Evolutionary conservation across 768 basidiomycete species (phyloP).

Genomic region (Austroboletus eburneus): DNA sequence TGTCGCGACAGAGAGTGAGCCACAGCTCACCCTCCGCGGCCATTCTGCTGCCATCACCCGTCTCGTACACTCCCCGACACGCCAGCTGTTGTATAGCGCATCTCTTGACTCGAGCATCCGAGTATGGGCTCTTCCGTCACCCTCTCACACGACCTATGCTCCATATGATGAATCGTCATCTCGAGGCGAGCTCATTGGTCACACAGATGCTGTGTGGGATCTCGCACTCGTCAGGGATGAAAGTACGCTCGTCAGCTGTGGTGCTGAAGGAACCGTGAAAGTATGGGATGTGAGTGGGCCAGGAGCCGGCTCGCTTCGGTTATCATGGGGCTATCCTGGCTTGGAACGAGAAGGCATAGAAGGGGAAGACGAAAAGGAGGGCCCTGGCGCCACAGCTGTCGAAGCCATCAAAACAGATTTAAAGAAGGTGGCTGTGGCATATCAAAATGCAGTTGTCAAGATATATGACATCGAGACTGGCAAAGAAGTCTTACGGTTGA

Average conservation of each 20-base stretch:
- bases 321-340: slow-evolving; percentile 80
- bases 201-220: slow-evolving; percentile 97
- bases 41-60: slow-evolving; percentile 91
- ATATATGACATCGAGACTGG: slow-evolving; percentile 90
- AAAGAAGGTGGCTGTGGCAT: slow-evolving; percentile 87
- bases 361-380: slow-evolving; percentile 43
- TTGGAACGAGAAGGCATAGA: slow-evolving; percentile 43
- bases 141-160: slow-evolving; percentile 83
- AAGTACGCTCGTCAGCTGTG: slow-evolving; percentile 81
- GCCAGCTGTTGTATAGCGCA: slow-evolving; percentile 80
- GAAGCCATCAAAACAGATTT: slow-evolving; percentile 79
- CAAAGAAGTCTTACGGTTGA: slow-evolving; percentile 62
- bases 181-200: slow-evolving; percentile 80
- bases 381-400: slow-evolving; percentile 72
- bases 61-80: slow-evolving; percentile 72
- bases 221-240: slow-evolving; percentile 81
- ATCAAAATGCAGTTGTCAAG: slow-evolving; percentile 84
- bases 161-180: slow-evolving; percentile 80
- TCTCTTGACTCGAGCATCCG: slow-evolving; percentile 93
- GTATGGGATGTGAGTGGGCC: slow-evolving; percentile 85
- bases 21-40: slow-evolving; percentile 88
- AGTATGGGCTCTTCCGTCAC: slow-evolving; percentile 78
- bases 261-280: slow-evolving; percentile 89
- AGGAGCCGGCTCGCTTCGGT: slow-evolving; percentile 53
- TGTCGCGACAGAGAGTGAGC: slow-evolving; percentile 83